Conservation (phyloP, 805 yeast species). For the Metschnikowia colocasiae region DNA sequence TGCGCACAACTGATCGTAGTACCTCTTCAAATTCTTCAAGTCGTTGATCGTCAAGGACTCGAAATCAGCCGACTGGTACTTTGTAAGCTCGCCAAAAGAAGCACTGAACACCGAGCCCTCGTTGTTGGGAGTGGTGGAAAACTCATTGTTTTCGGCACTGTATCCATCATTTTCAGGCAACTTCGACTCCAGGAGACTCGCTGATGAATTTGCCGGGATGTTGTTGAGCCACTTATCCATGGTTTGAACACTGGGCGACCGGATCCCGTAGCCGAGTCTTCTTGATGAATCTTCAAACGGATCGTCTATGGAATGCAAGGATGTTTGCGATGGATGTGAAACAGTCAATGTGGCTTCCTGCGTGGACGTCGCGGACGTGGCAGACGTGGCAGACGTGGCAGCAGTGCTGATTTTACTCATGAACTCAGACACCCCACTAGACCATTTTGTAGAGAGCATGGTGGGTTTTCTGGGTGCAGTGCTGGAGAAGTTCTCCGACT, state of each 20-base stretch:
- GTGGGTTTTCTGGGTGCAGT: neutral
- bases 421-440: constrained; percentile 40
- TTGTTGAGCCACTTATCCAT: constrained; percentile 45
- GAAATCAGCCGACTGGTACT: constrained; percentile 33
- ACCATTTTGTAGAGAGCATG: constrained; percentile 25
- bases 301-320: constrained; percentile 33
- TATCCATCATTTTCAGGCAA: neutral
- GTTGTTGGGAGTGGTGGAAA: constrained; percentile 15
- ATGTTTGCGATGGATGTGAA: constrained; percentile 24
- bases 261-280: constrained; percentile 29
- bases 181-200: constrained; percentile 2
- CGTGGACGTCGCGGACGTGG: constrained; percentile 8
- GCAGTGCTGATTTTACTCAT: constrained; percentile 38
- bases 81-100: constrained; percentile 26
- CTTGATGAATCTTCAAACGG: constrained; percentile 15
- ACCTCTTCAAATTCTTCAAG: constrained; percentile 29
- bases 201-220: constrained; percentile 18
- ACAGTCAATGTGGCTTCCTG: neutral
- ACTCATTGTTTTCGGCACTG: constrained; percentile 8
- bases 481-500: constrained; percentile 21
- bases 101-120: constrained; percentile 24
- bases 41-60: constrained; percentile 36
- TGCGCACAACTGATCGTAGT: constrained; percentile 38
- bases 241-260: constrained; percentile 39
- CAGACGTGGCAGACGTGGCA: constrained; percentile 13